Evolutionary conservation across 768 basidiomycete genomes (phyloP).

Genomic region (Hemileccinum rubropunctum): DNA sequence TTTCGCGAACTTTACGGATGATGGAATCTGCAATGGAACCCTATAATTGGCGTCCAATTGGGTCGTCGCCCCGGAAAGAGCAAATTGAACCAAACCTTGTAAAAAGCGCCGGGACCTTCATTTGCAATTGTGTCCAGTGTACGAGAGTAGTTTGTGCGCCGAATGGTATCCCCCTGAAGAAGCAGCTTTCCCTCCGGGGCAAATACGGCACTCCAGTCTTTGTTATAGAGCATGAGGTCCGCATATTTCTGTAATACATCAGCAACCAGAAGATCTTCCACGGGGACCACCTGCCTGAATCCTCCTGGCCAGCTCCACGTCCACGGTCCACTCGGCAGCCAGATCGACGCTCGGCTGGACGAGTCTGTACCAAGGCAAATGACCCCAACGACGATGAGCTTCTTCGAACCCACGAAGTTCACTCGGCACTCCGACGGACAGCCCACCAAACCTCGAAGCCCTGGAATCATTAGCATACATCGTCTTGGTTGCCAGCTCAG

Average conservation of each 20-base stretch:
- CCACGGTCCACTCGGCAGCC: slow-evolving; percentile 78
- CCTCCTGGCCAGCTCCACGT: slow-evolving; percentile 69
- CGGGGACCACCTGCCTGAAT: slow-evolving; percentile 51
- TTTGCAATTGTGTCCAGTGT: slow-evolving; percentile 74
- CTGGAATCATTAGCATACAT: slow-evolving; percentile 69
- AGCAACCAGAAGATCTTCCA: background rate
- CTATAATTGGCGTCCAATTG: slow-evolving; percentile 33
- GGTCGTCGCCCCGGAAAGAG: slow-evolving; percentile 3
- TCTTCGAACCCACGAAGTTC: slow-evolving; percentile 86
- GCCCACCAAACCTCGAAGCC: slow-evolving; percentile 67
- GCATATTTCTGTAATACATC: slow-evolving; percentile 37
- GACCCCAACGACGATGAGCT: slow-evolving; percentile 82
- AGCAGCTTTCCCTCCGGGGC: slow-evolving; percentile 72
- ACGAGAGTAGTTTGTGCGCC: slow-evolving; percentile 68
- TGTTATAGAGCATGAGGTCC: slow-evolving; percentile 58
- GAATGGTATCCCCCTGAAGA: slow-evolving; percentile 71
- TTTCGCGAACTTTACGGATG: slow-evolving; percentile 61
- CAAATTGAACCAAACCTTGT: slow-evolving; percentile 48
- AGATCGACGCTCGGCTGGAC: slow-evolving; percentile 73
- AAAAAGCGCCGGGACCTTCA: slow-evolving; percentile 80
- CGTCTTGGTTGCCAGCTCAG: slow-evolving; percentile 62
- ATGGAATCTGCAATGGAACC: slow-evolving; percentile 82
- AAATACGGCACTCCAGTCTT: slow-evolving; percentile 83
- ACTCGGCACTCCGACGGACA: slow-evolving; percentile 88
- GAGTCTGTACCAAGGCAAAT: slow-evolving; percentile 72